A percentile compares a stretch with the other conserved stretches of the same genome.
phyloP scores from a whole-genome alignment of 2,329 filamentous ascomycete genomes.

The Ophiostoma piceae region DNA sequence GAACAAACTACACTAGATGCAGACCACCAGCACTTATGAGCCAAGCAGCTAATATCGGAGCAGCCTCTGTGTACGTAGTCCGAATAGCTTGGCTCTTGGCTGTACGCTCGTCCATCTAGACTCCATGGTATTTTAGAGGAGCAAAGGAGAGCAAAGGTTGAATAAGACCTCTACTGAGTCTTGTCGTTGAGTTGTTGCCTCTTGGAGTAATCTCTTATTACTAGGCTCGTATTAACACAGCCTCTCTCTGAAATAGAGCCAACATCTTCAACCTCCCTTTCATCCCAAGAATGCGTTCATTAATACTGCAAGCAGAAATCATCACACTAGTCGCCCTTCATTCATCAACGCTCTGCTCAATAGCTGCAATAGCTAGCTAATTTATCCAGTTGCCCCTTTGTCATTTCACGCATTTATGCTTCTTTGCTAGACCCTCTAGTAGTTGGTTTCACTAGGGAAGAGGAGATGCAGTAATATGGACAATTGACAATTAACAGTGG shows the following conservation, averaged over 20 bases:
- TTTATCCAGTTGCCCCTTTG: conserved; percentile 9
- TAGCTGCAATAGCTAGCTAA: neutral
- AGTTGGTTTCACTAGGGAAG: neutral
- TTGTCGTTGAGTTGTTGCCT: neutral
- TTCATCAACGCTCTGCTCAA: neutral
- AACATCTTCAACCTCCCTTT: neutral
- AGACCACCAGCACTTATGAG: neutral
- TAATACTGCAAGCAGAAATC: neutral
- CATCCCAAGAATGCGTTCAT: neutral
- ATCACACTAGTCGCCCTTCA: neutral
- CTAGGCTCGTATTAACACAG: no score
- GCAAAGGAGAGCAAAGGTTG: no score
- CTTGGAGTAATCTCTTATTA: neutral
- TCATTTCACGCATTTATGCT: conserved; percentile 9
- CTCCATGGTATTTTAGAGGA: no score
- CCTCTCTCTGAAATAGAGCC: no score
- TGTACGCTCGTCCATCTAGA: neutral
- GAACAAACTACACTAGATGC: neutral
- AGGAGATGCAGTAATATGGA: no score
- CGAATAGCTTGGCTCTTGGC: conserved; percentile 7
- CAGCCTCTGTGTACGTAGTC: conserved; percentile 1
- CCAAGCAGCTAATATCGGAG: conserved; percentile 8
- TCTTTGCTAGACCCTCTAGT: neutral
- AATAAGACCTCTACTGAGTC: neutral
- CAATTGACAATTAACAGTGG: no score